phyloP scores from a whole-genome alignment of 768 basidiomycete genomes.

The Paxillus rubicundulus region DNA sequence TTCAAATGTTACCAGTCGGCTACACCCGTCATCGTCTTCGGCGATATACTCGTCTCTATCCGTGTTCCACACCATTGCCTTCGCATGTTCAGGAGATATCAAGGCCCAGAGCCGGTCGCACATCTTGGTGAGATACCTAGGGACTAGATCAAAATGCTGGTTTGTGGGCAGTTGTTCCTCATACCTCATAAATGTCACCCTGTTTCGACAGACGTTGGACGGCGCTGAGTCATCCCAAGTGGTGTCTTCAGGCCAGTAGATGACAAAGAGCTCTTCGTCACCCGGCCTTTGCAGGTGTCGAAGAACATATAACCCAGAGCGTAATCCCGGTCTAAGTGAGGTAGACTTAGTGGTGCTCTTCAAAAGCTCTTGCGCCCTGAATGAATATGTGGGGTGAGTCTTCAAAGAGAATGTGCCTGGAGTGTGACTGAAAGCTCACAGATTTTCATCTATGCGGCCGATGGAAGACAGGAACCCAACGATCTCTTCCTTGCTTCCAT shows the following conservation, averaged over 20 bases:
- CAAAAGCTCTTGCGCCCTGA: constrained; percentile 6
- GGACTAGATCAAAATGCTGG: background rate
- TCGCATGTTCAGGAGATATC: constrained; percentile 43
- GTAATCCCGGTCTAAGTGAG: constrained; percentile 26
- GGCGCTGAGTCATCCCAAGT: constrained; percentile 51
- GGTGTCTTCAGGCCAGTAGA: constrained; percentile 56
- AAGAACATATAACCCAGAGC: constrained; percentile 49
- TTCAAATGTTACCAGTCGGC: constrained; percentile 48
- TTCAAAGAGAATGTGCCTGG: background rate
- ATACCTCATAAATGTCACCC: constrained; percentile 57
- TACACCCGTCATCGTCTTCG: constrained; percentile 33
- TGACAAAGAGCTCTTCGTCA: constrained; percentile 35
- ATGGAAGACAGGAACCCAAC: constrained; percentile 38
- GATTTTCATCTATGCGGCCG: constrained; percentile 32
- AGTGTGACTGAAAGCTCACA: constrained; percentile 32
- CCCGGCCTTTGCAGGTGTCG: constrained; percentile 7
- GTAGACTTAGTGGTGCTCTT: background rate
- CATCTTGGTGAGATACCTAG: constrained; percentile 55
- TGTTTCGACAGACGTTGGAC: constrained; percentile 43
- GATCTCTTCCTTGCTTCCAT: constrained; percentile 50
- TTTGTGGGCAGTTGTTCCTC: background rate
- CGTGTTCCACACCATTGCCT: constrained; percentile 40
- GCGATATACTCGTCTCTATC: constrained; percentile 12
- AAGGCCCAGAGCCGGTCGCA: constrained; percentile 48
- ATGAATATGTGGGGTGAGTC: background rate